These are phyloP conservation scores for Parmales sp. DNA, from an alignment of 108 stramenopile genomes.

Conservation along the genomic window DNA sequence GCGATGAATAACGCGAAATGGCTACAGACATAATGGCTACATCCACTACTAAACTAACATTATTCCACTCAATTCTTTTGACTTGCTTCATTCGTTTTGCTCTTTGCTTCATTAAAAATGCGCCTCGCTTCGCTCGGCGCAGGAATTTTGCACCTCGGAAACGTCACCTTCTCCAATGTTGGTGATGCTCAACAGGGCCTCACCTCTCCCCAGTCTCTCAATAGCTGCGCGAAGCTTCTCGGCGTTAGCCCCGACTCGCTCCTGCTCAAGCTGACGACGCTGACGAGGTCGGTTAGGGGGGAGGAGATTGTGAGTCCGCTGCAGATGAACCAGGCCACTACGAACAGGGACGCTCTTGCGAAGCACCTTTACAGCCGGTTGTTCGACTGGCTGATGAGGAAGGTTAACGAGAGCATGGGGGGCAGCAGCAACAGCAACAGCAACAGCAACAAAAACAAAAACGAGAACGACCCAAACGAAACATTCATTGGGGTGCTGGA, in stretches of 20 bases:
- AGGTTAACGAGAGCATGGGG: constrained; percentile 33
- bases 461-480: no score
- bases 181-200: no score
- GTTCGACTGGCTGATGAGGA: constrained; percentile 41
- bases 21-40: no score
- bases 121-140: no score
- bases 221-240: neutral
- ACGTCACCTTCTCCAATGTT: no score
- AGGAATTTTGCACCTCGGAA: no score
- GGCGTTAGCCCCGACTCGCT: neutral
- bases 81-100: no score
- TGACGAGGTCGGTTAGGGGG: neutral
- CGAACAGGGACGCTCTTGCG: constrained; percentile 34
- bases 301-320: neutral
- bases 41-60: no score
- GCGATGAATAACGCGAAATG: no score
- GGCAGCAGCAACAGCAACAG: neutral
- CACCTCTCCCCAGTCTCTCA: neutral
- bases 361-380: constrained; percentile 39
- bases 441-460: neutral
- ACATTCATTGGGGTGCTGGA: constrained; percentile 27
- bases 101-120: no score
- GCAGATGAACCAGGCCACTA: neutral
- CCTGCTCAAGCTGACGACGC: neutral
- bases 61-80: no score